Percentiles rank a stretch among this genome's conserved stretches.
Conservation (phyloP, 176 grass and related monocot genomes). For the Olyra latifolia region DNA sequence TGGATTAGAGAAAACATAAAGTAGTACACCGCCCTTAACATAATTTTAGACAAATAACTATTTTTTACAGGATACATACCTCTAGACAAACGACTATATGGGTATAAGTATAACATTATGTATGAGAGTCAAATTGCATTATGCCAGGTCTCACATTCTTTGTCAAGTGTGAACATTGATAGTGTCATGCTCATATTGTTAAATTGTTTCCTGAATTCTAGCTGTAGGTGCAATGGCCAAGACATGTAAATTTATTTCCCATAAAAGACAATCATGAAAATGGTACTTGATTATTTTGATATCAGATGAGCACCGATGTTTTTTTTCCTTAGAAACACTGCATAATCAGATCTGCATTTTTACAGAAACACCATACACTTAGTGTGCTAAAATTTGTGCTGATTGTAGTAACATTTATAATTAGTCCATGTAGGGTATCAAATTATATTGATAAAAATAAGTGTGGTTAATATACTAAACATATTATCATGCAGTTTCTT, state of each 20-base stretch:
- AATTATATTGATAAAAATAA: neutral
- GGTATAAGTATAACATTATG: neutral
- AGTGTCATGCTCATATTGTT: neutral
- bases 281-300: neutral
- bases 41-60: neutral
- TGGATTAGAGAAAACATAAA: neutral
- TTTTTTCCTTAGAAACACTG: neutral
- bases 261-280: neutral
- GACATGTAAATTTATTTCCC: neutral
- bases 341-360: neutral
- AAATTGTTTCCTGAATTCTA: neutral
- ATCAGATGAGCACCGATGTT: neutral
- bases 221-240: neutral
- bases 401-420: neutral
- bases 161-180: neutral
- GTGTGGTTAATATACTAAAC: neutral
- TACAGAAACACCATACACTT: neutral
- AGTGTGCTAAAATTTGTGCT: neutral
- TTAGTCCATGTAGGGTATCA: neutral
- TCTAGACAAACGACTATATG: neutral
- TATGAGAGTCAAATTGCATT: neutral
- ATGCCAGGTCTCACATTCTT: neutral
- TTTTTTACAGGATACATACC: neutral
- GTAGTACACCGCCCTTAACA: neutral
- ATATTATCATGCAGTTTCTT: neutral